These are phyloP conservation scores for Globisporangium orthogonon DNA, from an alignment of 352 stramenopile genomes.

Conservation along the genomic window DNA sequence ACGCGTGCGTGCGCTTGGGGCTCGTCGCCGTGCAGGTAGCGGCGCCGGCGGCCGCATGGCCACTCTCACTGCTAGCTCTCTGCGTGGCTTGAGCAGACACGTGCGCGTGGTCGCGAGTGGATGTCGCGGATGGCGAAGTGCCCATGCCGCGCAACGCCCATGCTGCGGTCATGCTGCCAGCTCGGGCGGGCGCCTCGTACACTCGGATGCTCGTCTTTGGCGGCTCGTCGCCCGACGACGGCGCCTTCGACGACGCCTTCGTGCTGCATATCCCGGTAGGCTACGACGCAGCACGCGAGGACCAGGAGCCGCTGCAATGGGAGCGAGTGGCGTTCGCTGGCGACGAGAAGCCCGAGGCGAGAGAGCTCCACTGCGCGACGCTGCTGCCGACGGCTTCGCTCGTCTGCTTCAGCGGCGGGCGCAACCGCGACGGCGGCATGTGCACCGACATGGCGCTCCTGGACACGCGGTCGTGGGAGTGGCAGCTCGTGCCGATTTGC, in stretches of 20 bases:
- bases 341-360: constrained; percentile 27
- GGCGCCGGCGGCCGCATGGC: no score
- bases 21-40: no score
- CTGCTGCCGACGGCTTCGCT: constrained; percentile 10
- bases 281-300: neutral
- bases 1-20: constrained; percentile 15
- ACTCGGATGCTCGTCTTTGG: constrained; percentile 47
- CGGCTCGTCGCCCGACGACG: constrained; percentile 49
- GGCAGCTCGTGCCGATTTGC: constrained; percentile 45
- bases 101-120: constrained; percentile 22
- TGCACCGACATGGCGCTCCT: constrained; percentile 58
- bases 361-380: constrained; percentile 43
- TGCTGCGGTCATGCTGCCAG: constrained; percentile 30
- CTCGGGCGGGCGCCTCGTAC: neutral
- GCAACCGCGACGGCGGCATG: constrained; percentile 40
- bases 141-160: constrained; percentile 51
- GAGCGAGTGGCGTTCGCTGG: constrained; percentile 16
- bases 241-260: constrained; percentile 45
- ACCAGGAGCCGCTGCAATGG: constrained; percentile 15
- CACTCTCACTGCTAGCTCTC: neutral
- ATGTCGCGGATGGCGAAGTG: constrained; percentile 23
- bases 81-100: constrained; percentile 5
- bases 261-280: constrained; percentile 30
- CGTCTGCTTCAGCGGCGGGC: constrained; percentile 42
- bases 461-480: constrained; percentile 27